These are phyloP conservation scores for Eucalyptus leucophloia DNA, from an alignment of 345 rosid genomes.

Conservation along the genomic window DNA sequence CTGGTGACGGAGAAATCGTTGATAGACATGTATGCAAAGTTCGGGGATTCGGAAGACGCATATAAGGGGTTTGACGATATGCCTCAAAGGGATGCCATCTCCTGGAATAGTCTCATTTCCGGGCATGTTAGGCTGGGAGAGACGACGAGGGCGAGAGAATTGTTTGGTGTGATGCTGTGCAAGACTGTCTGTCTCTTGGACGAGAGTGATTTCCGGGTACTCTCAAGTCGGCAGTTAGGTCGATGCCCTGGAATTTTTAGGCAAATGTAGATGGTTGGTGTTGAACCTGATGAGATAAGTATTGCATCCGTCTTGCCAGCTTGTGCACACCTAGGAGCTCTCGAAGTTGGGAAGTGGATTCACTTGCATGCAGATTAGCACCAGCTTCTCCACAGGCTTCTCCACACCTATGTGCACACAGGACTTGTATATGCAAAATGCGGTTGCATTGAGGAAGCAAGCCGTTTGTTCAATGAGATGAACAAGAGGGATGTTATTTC, in stretches of 20 bases:
- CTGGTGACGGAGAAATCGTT: slow-evolving; percentile 28
- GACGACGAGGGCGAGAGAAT: no score
- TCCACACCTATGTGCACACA: neutral
- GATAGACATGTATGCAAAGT: slow-evolving; percentile 31
- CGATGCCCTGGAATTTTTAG: no score
- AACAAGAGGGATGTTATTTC: slow-evolving; percentile 29
- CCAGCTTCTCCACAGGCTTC: neutral
- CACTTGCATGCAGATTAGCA: slow-evolving; percentile 25
- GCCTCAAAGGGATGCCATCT: no score
- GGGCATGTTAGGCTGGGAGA: no score
- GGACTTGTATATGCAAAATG: slow-evolving; percentile 35
- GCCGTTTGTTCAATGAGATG: slow-evolving; percentile 19
- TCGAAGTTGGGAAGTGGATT: slow-evolving; percentile 44
- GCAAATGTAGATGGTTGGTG: no score
- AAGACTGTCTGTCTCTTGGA: no score
- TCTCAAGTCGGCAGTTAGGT: no score
- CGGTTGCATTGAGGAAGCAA: slow-evolving; percentile 31
- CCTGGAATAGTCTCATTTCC: no score
- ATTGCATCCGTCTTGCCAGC: slow-evolving; percentile 39
- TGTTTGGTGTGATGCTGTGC: no score
- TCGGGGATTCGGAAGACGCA: slow-evolving; percentile 19
- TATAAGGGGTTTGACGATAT: slow-evolving; percentile 16
- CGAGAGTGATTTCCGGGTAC: fast-evolving
- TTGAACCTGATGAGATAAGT: slow-evolving; percentile 32
- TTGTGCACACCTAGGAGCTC: slow-evolving; percentile 41